These are phyloP conservation scores for Mycena rebaudengoi DNA, from an alignment of 768 basidiomycete species.

Conservation along the genomic window DNA sequence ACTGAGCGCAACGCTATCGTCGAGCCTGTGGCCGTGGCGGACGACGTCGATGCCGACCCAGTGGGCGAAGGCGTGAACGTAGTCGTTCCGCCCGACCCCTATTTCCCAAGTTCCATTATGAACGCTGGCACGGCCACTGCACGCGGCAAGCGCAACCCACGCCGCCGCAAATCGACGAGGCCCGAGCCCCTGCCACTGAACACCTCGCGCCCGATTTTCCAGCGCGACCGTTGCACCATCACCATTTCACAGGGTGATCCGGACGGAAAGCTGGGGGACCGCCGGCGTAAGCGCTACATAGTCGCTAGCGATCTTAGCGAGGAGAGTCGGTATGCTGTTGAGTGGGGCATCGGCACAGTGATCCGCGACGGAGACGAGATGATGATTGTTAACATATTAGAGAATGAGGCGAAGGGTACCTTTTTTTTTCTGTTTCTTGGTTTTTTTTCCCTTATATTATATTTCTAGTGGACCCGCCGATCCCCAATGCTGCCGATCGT, in stretches of 20 bases:
- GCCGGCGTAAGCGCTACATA: slow-evolving; percentile 77
- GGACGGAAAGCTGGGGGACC: slow-evolving; percentile 56
- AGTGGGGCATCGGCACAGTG: slow-evolving; percentile 98
- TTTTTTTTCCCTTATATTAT: too few relatives aligned
- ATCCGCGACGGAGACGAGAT: slow-evolving; percentile 94
- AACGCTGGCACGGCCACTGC: slow-evolving; percentile 49
- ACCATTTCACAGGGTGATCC: slow-evolving; percentile 89
- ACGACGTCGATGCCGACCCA: slow-evolving; percentile 72
- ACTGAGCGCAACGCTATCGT: slow-evolving; percentile 83
- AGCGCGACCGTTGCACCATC: slow-evolving; percentile 92
- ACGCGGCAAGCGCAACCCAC: slow-evolving; percentile 51
- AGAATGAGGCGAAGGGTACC: slow-evolving; percentile 89
- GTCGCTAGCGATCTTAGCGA: slow-evolving; percentile 96
- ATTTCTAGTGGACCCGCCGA: slow-evolving; percentile 68
- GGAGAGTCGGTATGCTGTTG: slow-evolving; percentile 93
- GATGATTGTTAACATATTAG: slow-evolving; percentile 90
- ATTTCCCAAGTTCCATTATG: slow-evolving; percentile 80
- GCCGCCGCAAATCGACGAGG: slow-evolving; percentile 68
- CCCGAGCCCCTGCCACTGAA: slow-evolving; percentile 71
- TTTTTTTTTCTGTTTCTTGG: slow-evolving; percentile 11
- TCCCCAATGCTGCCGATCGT: slow-evolving; percentile 78
- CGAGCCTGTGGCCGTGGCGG: slow-evolving; percentile 51
- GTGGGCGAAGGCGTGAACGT: slow-evolving; percentile 94
- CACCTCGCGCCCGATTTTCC: slow-evolving; percentile 84
- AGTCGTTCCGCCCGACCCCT: slow-evolving; percentile 83